phyloP scores from a whole-genome alignment of 73 alveolate genomes.

The Effrenium voratum region DNA sequence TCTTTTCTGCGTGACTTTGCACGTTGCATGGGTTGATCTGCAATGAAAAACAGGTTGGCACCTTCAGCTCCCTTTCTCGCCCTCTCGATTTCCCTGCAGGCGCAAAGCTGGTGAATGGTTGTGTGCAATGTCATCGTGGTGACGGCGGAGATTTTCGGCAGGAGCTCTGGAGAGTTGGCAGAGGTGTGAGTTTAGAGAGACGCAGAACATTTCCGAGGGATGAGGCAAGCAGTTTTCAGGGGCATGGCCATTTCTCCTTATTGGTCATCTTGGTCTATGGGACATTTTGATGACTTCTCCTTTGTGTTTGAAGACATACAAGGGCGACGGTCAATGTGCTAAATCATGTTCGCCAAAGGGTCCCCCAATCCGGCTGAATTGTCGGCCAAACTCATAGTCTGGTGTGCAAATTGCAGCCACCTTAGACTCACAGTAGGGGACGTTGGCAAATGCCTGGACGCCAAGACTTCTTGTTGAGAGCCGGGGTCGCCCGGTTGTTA shows the following conservation, averaged over 20 bases:
- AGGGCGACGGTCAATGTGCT: too few relatives aligned
- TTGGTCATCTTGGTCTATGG: too few relatives aligned
- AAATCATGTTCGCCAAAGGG: too few relatives aligned
- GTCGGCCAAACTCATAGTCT: too few relatives aligned
- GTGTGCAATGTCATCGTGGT: background rate
- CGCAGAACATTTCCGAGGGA: background rate
- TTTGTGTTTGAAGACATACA: too few relatives aligned
- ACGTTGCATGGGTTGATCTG: too few relatives aligned
- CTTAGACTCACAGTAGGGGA: background rate
- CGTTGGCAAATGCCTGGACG: background rate
- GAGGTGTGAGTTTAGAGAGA: background rate
- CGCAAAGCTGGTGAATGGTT: slow-evolving; percentile 29
- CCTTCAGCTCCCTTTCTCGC: too few relatives aligned
- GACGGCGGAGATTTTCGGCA: background rate
- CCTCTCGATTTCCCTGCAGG: background rate
- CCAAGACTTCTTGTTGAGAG: background rate
- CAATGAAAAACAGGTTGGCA: too few relatives aligned
- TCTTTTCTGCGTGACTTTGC: too few relatives aligned
- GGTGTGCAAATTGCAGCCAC: too few relatives aligned
- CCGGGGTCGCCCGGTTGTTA: background rate
- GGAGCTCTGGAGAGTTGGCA: background rate
- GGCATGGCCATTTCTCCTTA: background rate
- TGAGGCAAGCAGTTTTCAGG: background rate
- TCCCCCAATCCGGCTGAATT: too few relatives aligned
- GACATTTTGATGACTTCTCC: background rate